Conservation (phyloP, 805 yeast genomes). For the Wickerhamiella sergipiensis region DNA sequence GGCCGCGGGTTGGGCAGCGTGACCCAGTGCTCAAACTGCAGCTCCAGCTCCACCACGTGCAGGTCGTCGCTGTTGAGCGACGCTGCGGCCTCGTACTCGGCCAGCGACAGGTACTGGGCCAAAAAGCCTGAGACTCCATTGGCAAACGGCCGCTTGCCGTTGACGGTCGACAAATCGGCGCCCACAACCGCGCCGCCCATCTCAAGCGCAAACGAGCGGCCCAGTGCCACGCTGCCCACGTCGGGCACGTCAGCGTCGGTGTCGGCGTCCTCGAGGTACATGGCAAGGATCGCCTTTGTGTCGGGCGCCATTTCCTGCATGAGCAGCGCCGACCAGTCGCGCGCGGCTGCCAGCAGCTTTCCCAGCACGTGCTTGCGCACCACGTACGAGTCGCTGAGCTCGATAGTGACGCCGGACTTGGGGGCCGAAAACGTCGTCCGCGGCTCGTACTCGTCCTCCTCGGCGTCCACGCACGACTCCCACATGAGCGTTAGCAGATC, state of each 20-base stretch:
- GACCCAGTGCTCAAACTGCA: background rate
- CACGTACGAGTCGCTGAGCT: constrained; percentile 57
- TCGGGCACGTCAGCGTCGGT: constrained; percentile 22
- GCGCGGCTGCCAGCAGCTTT: constrained; percentile 43
- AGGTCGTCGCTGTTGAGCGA: background rate
- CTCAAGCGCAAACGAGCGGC: constrained; percentile 82
- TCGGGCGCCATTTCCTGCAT: constrained; percentile 53
- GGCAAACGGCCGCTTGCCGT: constrained; percentile 29
- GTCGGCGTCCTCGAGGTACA: constrained; percentile 37
- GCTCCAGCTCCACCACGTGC: background rate
- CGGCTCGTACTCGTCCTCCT: constrained; percentile 74
- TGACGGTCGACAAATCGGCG: constrained; percentile 50
- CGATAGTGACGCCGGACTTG: constrained; percentile 34
- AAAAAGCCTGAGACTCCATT: constrained; percentile 56
- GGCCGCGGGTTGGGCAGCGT: constrained; percentile 2
- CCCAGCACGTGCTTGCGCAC: constrained; percentile 63
- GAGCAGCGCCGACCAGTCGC: constrained; percentile 50
- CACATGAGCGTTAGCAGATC: constrained; percentile 70
- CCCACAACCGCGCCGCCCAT: constrained; percentile 67
- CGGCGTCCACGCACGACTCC: constrained; percentile 72
- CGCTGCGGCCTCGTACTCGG: constrained; percentile 2
- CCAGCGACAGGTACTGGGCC: constrained; percentile 46
- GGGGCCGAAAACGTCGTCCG: constrained; percentile 45
- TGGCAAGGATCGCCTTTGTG: constrained; percentile 62
- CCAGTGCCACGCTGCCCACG: constrained; percentile 45